phyloP scores from a whole-genome alignment of 345 rosid species.

The Capsella bursapastoris region DNA sequence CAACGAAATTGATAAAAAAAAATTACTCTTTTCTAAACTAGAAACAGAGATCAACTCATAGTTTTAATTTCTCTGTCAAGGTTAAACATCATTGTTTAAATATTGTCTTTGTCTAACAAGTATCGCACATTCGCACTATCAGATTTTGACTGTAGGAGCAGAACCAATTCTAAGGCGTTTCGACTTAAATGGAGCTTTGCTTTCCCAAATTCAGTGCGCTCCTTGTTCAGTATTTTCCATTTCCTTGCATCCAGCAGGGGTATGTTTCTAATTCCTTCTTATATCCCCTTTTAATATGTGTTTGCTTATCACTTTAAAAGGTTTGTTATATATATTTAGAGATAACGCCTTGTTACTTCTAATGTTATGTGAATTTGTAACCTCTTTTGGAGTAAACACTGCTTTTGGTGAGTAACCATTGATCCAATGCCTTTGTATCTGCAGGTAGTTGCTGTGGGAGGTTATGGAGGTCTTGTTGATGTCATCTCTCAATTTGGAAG shows the following conservation, averaged over 20 bases:
- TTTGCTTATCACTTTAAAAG: neutral
- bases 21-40: slow-evolving; percentile 1
- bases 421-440: slow-evolving; percentile 20
- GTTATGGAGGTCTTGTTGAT: slow-evolving; percentile 91
- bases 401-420: neutral
- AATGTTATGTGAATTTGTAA: slow-evolving; percentile 7
- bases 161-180: slow-evolving; percentile 75
- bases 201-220: slow-evolving; percentile 86
- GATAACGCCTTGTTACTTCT: neutral
- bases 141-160: slow-evolving; percentile 91
- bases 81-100: neutral
- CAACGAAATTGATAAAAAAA: neutral
- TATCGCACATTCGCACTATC: slow-evolving; percentile 27
- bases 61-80: neutral
- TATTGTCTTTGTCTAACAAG: slow-evolving; percentile 31
- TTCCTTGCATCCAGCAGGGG: slow-evolving; percentile 78
- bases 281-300: neutral
- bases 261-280: slow-evolving; percentile 44
- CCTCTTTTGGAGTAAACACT: slow-evolving; percentile 5
- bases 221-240: slow-evolving; percentile 81
- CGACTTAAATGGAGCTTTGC: slow-evolving; percentile 71
- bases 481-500: slow-evolving; percentile 91
- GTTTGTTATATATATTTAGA: neutral
- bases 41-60: neutral
- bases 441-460: slow-evolving; percentile 84